Evolutionary conservation across 2,329 filamentous ascomycete species (phyloP), one percentile per base, ranked within the genome.

Genomic region (Fusarium ambrosium): DNA sequence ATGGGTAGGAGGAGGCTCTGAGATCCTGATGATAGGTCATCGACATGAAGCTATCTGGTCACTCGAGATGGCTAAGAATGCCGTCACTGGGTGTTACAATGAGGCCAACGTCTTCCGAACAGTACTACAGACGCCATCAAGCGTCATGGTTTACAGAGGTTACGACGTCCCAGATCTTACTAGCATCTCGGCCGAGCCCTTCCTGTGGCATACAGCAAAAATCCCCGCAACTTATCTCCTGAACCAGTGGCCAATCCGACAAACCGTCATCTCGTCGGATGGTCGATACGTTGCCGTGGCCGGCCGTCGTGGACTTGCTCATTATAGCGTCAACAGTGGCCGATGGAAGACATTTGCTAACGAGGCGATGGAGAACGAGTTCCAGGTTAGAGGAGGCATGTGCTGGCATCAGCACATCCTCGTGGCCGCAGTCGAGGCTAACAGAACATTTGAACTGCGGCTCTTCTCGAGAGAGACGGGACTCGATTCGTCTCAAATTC

Each of bases 361-460:
- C 78, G 89, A 92, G 29, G 90, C 89, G 34, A 89, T 92, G 79
- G 97, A 98, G 82, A 95, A 95, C 78, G 94, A 95, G 72, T 99
- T 99, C 80, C 91, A 95, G 27, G 94, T 99, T 16, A 89, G 95
- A 72, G 97, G 97, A 59, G 97, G 97, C 8, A 98, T 99, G 95
- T 98, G 96, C 81, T 99, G 97, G 97, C 95, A 97, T 81, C 95
- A 97, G 76, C 96, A 99, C 83, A 94, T 98, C 36, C 87, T 99
- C 20, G 94, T 98, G 66, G 95, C 95, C 43, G 95, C 96, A 5
- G 92, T 98, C n/a, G 97, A 99, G 82, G 92, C 91, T 64, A 94
- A 93, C 76, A 90, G 92, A 75, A 92, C 92, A 24, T 95, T 95
- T 78, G 93, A 98, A 85, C 85, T 99, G 60, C 93, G 97, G n/a